Evolutionary conservation across 495 filamentous ascomycete genomes (phyloP).

Genomic region (Apodospora peruviana): DNA sequence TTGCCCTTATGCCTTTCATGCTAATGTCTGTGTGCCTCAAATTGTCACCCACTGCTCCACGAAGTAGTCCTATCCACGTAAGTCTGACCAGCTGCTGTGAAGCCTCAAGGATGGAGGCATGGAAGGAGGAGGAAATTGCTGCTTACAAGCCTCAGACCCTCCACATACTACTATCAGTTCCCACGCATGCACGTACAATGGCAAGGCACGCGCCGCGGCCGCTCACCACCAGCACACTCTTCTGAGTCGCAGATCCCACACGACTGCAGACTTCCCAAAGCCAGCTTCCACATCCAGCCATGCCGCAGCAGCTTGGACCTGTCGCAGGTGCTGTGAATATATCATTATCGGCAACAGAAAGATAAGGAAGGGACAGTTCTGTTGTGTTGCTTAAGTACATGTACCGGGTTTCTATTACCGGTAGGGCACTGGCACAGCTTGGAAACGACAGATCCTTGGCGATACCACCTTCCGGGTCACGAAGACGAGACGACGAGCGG

Average conservation of each 20-base stretch:
- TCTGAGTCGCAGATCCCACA: no score
- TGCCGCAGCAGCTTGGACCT: background rate
- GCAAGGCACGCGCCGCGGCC: no score
- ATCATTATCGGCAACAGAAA: background rate
- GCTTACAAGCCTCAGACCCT: background rate
- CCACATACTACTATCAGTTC: no score
- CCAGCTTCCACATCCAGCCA: conserved; percentile 9
- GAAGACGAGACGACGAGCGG: background rate
- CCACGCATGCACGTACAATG: no score
- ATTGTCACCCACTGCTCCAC: no score
- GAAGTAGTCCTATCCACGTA: no score
- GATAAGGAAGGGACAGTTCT: background rate
- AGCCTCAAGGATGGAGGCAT: no score
- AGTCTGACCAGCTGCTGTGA: no score
- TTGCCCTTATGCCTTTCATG: no score
- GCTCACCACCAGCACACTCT: background rate
- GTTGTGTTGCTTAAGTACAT: no score
- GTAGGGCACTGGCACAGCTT: background rate
- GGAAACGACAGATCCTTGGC: background rate
- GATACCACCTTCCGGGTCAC: conserved; percentile 7
- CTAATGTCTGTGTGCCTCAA: no score
- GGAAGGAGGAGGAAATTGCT: background rate
- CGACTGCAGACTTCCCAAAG: no score
- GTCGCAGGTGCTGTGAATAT: background rate
- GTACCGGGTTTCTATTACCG: background rate